Evolutionary conservation across 23 red algal species (phyloP).

Genomic region (Gracilaria gracilis): DNA sequence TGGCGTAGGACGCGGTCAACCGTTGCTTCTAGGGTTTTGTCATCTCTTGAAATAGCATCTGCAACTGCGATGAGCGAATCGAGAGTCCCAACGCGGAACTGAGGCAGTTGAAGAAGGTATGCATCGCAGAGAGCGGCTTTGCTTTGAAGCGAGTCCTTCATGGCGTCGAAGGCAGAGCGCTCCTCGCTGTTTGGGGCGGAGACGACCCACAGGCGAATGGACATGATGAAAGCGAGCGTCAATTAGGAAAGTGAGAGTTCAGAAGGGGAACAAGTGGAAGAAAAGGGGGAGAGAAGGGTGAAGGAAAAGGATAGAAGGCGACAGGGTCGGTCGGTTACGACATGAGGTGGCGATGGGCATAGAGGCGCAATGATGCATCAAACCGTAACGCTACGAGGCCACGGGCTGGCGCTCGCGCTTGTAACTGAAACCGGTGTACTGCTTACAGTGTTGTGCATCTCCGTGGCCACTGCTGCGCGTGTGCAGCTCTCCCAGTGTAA

Average conservation of each 20-base stretch:
- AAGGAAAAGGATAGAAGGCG: neutral
- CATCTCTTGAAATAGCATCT: conserved; percentile 79
- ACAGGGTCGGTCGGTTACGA: conserved; percentile 7
- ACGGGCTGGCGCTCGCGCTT: neutral
- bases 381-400: neutral
- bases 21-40: conserved; percentile 75
- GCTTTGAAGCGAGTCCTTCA: conserved; percentile 52
- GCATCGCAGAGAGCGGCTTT: conserved; percentile 39
- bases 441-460: neutral
- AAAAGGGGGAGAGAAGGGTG: neutral
- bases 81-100: conserved; percentile 94
- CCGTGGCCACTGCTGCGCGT: neutral
- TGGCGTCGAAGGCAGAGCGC: conserved; percentile 56
- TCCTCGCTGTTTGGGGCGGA: conserved; percentile 58
- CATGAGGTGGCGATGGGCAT: neutral
- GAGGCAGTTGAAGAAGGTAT: conserved; percentile 71
- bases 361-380: conserved; percentile 13
- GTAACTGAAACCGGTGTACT: neutral
- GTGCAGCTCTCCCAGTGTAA: neutral
- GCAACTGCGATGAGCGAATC: conserved; percentile 91
- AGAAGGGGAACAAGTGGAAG: neutral
- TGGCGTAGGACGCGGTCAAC: conserved; percentile 86
- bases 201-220: conserved; percentile 54
- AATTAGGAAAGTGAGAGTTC: neutral
- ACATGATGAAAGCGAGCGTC: conserved; percentile 9